These are phyloP conservation scores for Tetracentron sinense DNA, from an alignment of 164 flowering plant species.

Conservation along the genomic window DNA sequence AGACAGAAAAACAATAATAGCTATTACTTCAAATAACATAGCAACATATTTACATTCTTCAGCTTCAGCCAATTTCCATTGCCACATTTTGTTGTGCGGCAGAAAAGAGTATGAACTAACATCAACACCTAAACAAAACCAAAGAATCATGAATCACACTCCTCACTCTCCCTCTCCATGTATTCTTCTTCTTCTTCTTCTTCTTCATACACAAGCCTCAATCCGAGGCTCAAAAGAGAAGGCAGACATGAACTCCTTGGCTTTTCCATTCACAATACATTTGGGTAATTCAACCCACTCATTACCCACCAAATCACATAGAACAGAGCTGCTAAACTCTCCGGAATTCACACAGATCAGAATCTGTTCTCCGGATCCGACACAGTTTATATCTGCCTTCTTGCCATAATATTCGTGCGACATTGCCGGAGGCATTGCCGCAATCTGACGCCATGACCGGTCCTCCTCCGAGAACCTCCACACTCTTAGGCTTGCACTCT, in stretches of 20 bases:
- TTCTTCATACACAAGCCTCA: conserved; percentile 50
- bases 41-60: too few relatives aligned
- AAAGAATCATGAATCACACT: conserved; percentile 14
- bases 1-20: too few relatives aligned
- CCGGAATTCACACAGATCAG: conserved; percentile 49
- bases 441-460: conserved; percentile 47
- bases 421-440: conserved; percentile 66
- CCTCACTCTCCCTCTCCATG: background rate
- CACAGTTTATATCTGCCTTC: conserved; percentile 72
- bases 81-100: too few relatives aligned
- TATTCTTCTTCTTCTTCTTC: background rate
- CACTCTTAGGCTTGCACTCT: conserved; percentile 56
- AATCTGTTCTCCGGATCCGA: conserved; percentile 41
- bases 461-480: conserved; percentile 48
- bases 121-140: conserved; percentile 10
- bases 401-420: conserved; percentile 58
- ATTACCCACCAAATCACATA: conserved; percentile 42
- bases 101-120: too few relatives aligned
- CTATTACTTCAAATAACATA: too few relatives aligned
- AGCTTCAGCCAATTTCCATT: too few relatives aligned
- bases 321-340: conserved; percentile 30
- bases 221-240: conserved; percentile 70
- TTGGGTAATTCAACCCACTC: conserved; percentile 59
- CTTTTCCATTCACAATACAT: conserved; percentile 36
- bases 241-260: conserved; percentile 57